A percentile compares a stretch with the other conserved stretches of the same genome.
phyloP scores from a whole-genome alignment of 768 basidiomycete species.

The Mycena filopes region DNA sequence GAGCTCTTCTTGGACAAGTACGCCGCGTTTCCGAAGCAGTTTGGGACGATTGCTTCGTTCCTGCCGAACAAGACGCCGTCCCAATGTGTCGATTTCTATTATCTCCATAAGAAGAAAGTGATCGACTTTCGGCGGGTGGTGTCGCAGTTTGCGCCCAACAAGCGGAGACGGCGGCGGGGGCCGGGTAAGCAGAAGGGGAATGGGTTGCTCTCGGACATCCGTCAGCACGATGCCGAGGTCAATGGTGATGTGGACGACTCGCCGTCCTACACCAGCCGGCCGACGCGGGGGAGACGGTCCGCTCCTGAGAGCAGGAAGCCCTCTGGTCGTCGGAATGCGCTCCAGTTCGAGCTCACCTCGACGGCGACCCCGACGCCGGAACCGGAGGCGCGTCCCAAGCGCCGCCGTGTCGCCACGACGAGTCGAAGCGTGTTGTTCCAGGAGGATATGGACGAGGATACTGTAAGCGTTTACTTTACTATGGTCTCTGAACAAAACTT shows the following conservation, averaged over 20 bases:
- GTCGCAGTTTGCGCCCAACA: constrained; percentile 70
- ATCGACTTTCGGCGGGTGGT: constrained; percentile 89
- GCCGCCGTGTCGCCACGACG: constrained; percentile 32
- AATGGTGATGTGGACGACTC: constrained; percentile 47
- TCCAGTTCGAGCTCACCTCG: constrained; percentile 47
- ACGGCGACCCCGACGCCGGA: constrained; percentile 62
- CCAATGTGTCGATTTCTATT: constrained; percentile 94
- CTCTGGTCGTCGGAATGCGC: constrained; percentile 28
- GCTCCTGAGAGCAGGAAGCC: constrained; percentile 31
- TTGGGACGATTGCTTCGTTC: constrained; percentile 87
- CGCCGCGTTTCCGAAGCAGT: constrained; percentile 91
- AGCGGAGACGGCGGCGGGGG: constrained; percentile 70
- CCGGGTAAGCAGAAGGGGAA: constrained; percentile 84
- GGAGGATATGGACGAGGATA: constrained; percentile 30
- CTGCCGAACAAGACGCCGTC: constrained; percentile 86
- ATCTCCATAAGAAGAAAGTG: constrained; percentile 89
- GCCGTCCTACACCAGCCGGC: constrained; percentile 47
- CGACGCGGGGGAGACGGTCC: constrained; percentile 55
- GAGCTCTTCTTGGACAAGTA: constrained; percentile 82
- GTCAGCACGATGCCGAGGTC: constrained; percentile 75
- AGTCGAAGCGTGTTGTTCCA: constrained; percentile 20
- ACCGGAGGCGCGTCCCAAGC: constrained; percentile 51
- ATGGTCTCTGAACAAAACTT: constrained; percentile 16
- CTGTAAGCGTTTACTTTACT: constrained; percentile 8
- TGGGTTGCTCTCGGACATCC: constrained; percentile 83